A percentile compares a stretch with the other conserved stretches of the same genome.
Conservation (phyloP, 306 rosid species). For the Cucumis cinereus region DNA sequence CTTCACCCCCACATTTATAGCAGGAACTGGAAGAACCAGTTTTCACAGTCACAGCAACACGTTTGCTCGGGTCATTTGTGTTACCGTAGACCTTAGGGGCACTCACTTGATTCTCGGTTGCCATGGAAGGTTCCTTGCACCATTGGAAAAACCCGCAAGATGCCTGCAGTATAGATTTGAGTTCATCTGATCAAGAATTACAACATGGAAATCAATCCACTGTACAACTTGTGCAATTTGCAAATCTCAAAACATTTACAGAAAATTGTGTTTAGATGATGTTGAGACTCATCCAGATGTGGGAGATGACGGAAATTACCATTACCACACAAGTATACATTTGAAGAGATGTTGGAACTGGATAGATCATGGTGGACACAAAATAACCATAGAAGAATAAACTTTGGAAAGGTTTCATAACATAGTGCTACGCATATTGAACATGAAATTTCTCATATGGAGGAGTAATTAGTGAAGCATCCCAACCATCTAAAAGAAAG, state of each 20-base stretch:
- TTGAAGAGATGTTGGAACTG: neutral
- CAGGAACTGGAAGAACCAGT: slow-evolving; percentile 17
- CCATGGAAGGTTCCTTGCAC: slow-evolving; percentile 31
- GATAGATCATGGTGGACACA: neutral
- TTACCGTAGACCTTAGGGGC: slow-evolving; percentile 1
- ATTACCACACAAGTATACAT: neutral
- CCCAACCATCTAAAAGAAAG: neutral
- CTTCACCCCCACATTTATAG: slow-evolving; percentile 33
- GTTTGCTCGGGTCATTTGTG: slow-evolving; percentile 8
- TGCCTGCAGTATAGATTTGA: neutral
- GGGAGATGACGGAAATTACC: neutral
- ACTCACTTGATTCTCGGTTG: slow-evolving; percentile 3
- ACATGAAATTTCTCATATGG: neutral
- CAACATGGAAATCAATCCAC: neutral
- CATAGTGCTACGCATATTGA: neutral
- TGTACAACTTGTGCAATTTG: neutral
- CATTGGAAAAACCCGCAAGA: slow-evolving; percentile 46
- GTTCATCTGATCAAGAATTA: neutral
- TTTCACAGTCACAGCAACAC: neutral
- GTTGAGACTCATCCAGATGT: neutral
- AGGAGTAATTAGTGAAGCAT: neutral
- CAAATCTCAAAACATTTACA: neutral
- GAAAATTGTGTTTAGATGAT: neutral
- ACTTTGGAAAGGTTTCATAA: neutral
- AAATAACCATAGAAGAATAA: neutral